phyloP scores from a whole-genome alignment of 805 yeast genomes.

The Ogataea paraovalis region DNA sequence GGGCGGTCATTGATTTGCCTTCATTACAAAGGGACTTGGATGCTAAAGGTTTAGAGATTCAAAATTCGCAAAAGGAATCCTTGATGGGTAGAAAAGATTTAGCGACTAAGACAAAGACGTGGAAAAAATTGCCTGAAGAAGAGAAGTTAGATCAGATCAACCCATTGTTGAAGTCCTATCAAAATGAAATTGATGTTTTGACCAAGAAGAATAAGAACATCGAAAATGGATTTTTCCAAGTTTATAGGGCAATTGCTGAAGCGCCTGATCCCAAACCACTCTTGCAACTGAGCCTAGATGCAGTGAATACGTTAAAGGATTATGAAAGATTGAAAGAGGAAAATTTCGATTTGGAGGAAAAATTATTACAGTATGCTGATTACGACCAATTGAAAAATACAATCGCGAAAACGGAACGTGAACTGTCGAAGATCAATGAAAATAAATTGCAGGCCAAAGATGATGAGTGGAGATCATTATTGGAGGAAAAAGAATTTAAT shows the following conservation, averaged over 20 bases:
- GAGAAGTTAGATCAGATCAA: conserved; percentile 66
- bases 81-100: conserved; percentile 68
- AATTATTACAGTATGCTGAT: conserved; percentile 64
- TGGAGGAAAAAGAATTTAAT: conserved; percentile 70
- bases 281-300: conserved; percentile 63
- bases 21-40: conserved; percentile 70
- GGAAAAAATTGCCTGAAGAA: conserved; percentile 65
- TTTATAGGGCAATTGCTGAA: conserved; percentile 75
- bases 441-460: conserved; percentile 65
- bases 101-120: conserved; percentile 82
- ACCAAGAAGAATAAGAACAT: conserved; percentile 73
- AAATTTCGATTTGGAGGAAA: conserved; percentile 47
- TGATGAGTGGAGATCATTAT: conserved; percentile 59
- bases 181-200: conserved; percentile 79
- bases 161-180: conserved; percentile 70
- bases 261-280: conserved; percentile 92
- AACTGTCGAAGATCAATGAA: conserved; percentile 50
- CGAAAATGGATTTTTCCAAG: conserved; percentile 68
- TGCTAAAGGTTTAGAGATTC: conserved; percentile 66
- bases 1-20: conserved; percentile 74
- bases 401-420: conserved; percentile 56
- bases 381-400: conserved; percentile 71
- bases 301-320: conserved; percentile 48
- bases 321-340: conserved; percentile 49
- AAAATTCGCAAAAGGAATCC: conserved; percentile 64